Base-by-base conservation (phyloP, 140 eudicot species). In the Erigeron philadelphicus region DNA sequence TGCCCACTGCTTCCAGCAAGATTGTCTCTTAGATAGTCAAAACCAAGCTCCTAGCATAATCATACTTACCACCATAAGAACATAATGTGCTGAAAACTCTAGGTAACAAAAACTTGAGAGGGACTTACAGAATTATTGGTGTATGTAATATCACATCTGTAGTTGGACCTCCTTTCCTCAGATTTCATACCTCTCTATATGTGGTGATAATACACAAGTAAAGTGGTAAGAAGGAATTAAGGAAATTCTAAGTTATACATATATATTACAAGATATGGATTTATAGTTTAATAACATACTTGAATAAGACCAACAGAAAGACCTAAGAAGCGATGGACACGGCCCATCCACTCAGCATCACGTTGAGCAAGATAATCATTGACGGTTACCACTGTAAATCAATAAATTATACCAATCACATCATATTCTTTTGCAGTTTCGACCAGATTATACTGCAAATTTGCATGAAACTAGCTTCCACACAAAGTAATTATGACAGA, bases 261-360 rank as follows among this genome's bases (percentile, higher is more conserved):
- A 59, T n/a, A 78, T 48, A 42, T 19, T 48, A 55, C 58, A 19
- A 3, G 15, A 13, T 45, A 66, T 57, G 71, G 62, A 21, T 21
- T 6, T 45, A 74, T 62, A 63, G 46, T 23, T 59, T 54, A 19
- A 46, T 15, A 25, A 68, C 64, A 72, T 85, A 94, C 99, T 84
- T 94, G 95, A 67, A 94, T 85, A 70, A 94, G 97, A 58, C 99
- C 99, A 73, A 94, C 97, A 61, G 99, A 83, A 77, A 94, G 97
- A 64, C 99, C 99, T 72, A 94, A 81, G 79, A 90, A 94, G 50
- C 94, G 95, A 82, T 94, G 99, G 72, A 94, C 88, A 67, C 95
- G 95, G 15, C 99, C 99, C 99, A 94, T 94, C 97, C 99, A 94
- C 81, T 94, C 99, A 72, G 99, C 99, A 84, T 94, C 99, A 67